Evolutionary conservation across 2,329 filamentous ascomycete genomes (phyloP).

Genomic region (Lachnum nothofagi): DNA sequence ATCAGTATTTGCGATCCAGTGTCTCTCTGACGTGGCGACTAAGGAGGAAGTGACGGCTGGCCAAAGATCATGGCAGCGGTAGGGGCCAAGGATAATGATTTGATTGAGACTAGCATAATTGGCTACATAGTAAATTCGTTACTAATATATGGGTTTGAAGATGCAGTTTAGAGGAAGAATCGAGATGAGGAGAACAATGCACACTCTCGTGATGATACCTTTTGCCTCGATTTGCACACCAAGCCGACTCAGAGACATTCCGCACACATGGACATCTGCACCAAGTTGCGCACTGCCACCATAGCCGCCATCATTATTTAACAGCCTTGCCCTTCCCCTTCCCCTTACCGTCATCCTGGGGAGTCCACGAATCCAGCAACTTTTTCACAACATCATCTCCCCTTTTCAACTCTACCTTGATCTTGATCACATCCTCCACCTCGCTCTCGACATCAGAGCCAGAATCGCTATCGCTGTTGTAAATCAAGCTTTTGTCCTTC

Average conservation of each 20-base stretch:
- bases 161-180: neutral
- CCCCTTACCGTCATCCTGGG: neutral
- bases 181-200: neutral
- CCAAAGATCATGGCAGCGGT: too few relatives aligned
- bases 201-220: neutral
- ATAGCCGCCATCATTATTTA: neutral
- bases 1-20: too few relatives aligned
- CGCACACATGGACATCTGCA: neutral
- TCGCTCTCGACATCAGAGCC: conserved; percentile 8
- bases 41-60: too few relatives aligned
- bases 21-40: too few relatives aligned
- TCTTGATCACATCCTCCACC: conserved; percentile 13
- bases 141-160: neutral
- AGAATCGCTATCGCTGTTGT: neutral
- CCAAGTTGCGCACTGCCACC: neutral
- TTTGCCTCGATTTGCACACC: neutral
- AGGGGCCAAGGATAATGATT: neutral
- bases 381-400: conserved; percentile 19
- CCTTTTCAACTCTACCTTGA: conserved; percentile 13
- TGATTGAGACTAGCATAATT: neutral
- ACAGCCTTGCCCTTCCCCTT: conserved; percentile 6
- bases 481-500: neutral
- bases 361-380: conserved; percentile 18
- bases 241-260: neutral
- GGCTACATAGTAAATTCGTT: neutral